Base-by-base conservation (phyloP, 2,329 filamentous ascomycete species). In the Cladosporium velox region DNA sequence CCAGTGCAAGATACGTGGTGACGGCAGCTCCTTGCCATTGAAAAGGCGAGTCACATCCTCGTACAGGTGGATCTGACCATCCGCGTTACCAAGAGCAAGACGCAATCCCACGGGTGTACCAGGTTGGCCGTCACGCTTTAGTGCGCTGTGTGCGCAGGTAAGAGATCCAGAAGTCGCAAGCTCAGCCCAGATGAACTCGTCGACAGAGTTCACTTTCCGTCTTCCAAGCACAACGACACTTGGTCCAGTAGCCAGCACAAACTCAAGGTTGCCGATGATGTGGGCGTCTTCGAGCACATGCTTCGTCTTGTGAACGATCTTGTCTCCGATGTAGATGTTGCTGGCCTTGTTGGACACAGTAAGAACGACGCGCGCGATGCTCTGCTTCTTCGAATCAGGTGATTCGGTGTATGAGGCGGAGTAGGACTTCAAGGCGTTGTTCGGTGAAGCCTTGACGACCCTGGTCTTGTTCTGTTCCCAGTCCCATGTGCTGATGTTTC, bases 21-120 rank as follows among this genome's bases (percentile, higher is more conserved):
- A 75, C 15, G 83, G 72, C 38, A 78, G 69, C 68, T n/a, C 65
- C 66, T 44, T 68, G 32, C 57, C 68, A 47, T 62, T 65, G 58
- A 76, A 74, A 3, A 76, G 52, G 11, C 72, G 67, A 3, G 69
- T 59, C 7, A 78, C 58, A 26, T 75, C 72, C 68, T 90, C 87
- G 77, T 96, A 97, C n/a, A 93, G 79, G 73, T 91, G 87, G 52
- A 98, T 90, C 28, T 87, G 85, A 70, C 95, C 95, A 60, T 88
- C 86, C 5, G 87, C 85, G 69, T 91, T 89, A 62, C 95, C 95
- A 64, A 96, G 80, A 4, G 89, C 89, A 30, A 99, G 77, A 73
- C 96, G 64, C 44, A 65, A 47, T 15, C 64, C 57, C 0, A 34
- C 34, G 24, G 35, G 47, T 11, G 44, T 41, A 11, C 64, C 64